phyloP scores from a whole-genome alignment of 768 basidiomycete species.

The Gloeopeniophorella convolvens region DNA sequence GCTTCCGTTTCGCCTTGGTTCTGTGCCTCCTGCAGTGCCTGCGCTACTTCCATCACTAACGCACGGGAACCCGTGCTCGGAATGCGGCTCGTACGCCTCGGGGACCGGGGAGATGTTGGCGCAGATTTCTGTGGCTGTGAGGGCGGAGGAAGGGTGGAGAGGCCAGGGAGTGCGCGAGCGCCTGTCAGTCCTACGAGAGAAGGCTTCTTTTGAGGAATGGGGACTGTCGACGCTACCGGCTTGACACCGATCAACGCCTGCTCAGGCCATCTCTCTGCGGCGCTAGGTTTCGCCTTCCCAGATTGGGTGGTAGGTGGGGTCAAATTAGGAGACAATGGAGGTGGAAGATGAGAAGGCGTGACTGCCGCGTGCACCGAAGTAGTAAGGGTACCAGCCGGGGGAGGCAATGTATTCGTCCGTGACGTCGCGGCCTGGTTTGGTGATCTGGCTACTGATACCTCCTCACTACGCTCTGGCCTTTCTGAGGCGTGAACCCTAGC shows the following conservation, averaged over 20 bases:
- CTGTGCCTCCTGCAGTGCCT: slow-evolving; percentile 41
- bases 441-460: background rate
- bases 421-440: background rate
- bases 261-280: slow-evolving; percentile 31
- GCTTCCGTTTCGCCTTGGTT: background rate
- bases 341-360: background rate
- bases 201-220: slow-evolving; percentile 14
- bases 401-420: background rate
- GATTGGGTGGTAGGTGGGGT: background rate
- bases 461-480: background rate
- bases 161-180: slow-evolving; percentile 39
- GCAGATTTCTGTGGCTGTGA: background rate
- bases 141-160: slow-evolving; percentile 21
- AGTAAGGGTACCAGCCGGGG: background rate
- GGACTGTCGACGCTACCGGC: slow-evolving; percentile 12
- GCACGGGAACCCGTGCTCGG: slow-evolving; percentile 65
- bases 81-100: slow-evolving; percentile 46
- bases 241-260: slow-evolving; percentile 30
- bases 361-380: background rate
- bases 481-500: background rate
- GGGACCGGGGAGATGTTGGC: slow-evolving; percentile 22
- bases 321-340: background rate
- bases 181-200: slow-evolving; percentile 29
- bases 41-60: slow-evolving; percentile 75
- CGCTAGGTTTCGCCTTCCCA: slow-evolving; percentile 1